Evolutionary conservation across 768 basidiomycete genomes (phyloP).

Genomic region (Clavulina sp.): DNA sequence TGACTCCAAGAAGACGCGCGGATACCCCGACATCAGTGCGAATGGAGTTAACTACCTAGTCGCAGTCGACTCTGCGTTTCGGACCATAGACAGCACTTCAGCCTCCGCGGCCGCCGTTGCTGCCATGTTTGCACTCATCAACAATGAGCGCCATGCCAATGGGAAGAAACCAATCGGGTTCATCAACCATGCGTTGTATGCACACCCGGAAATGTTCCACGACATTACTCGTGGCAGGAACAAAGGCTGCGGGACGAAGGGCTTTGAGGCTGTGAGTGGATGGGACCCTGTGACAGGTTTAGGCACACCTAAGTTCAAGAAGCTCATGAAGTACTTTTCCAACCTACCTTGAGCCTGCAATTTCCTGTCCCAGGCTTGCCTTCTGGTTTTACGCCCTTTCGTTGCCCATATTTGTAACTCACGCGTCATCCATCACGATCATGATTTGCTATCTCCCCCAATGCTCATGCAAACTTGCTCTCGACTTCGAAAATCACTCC

Average conservation of each 20-base stretch:
- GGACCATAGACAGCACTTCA: conserved; percentile 35
- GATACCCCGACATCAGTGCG: conserved; percentile 8
- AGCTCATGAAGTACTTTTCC: conserved; percentile 15
- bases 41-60: conserved; percentile 4
- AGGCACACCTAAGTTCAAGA: conserved; percentile 29
- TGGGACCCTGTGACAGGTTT: conserved; percentile 31
- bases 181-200: conserved; percentile 14
- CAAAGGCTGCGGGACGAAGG: conserved; percentile 6
- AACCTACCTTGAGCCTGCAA: neutral
- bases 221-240: conserved; percentile 30
- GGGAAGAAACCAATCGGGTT: conserved; percentile 31
- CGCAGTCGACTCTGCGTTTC: conserved; percentile 8
- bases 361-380: neutral
- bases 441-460: neutral
- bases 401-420: neutral
- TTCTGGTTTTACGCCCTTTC: neutral
- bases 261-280: conserved; percentile 5
- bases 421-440: neutral
- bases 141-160: conserved; percentile 36
- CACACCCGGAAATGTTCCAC: conserved; percentile 20
- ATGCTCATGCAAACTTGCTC: neutral
- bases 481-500: neutral
- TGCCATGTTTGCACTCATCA: conserved; percentile 39
- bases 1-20: conserved; percentile 12
- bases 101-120: conserved; percentile 44